phyloP scores from a whole-genome alignment of 768 basidiomycete species.

The Kwoniella dendrophila region DNA sequence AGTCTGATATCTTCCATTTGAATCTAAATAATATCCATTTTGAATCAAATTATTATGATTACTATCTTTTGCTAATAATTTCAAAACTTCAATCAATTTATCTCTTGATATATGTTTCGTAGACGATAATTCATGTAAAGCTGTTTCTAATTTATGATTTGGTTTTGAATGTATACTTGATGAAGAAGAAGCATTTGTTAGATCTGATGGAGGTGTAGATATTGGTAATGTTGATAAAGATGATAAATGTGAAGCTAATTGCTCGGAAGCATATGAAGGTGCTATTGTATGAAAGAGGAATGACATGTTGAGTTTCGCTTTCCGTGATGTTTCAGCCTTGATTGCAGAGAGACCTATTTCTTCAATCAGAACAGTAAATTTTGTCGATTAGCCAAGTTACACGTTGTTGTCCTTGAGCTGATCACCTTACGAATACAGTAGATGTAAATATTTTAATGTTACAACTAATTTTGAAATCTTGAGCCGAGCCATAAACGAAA shows the following conservation, averaged over 20 bases:
- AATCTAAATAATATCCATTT: no score
- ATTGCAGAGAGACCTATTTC: no score
- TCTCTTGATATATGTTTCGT: slow-evolving; percentile 34
- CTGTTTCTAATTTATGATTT: slow-evolving; percentile 30
- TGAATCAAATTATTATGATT: not conserved
- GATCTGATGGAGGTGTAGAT: slow-evolving; percentile 16
- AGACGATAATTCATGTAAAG: slow-evolving; percentile 41
- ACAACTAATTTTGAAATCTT: no score
- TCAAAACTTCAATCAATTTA: slow-evolving; percentile 39
- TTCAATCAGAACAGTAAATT: no score
- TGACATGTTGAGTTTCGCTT: slow-evolving; percentile 25
- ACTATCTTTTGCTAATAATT: slow-evolving; percentile 19
- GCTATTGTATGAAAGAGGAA: slow-evolving; percentile 29
- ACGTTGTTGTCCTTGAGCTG: no score
- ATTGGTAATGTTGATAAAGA: slow-evolving; percentile 45
- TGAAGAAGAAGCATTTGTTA: slow-evolving; percentile 4
- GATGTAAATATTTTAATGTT: no score
- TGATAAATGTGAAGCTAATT: slow-evolving; percentile 36
- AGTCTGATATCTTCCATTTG: no score
- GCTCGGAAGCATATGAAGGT: slow-evolving; percentile 41
- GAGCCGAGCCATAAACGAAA: no score
- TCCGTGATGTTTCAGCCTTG: not conserved
- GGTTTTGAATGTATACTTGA: slow-evolving; percentile 21
- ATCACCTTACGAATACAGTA: no score
- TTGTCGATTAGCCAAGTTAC: no score